phyloP scores from a whole-genome alignment of 225 moss, liverwort and hornwort species.

The Pleurozium schreberi region DNA sequence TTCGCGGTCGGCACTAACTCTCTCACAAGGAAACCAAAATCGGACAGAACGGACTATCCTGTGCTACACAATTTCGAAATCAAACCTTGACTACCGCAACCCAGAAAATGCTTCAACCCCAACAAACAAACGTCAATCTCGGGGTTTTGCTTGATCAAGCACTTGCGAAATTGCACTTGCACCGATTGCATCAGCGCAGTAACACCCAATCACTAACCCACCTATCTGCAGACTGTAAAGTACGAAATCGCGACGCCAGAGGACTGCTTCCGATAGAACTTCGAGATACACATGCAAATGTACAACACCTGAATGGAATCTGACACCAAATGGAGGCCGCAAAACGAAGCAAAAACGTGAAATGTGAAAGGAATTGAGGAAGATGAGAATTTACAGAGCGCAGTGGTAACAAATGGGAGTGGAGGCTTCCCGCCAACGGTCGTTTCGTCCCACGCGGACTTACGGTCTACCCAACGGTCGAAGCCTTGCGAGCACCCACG shows the following conservation, averaged over 20 bases:
- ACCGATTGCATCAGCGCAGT: background rate
- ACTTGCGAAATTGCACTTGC: background rate
- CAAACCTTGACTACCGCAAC: background rate
- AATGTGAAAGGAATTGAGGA: background rate
- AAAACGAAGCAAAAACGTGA: background rate
- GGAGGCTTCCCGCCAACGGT: background rate
- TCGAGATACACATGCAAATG: background rate
- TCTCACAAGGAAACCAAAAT: background rate
- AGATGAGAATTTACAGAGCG: background rate
- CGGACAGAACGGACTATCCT: background rate
- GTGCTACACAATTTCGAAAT: background rate
- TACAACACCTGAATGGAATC: background rate
- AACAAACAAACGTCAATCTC: background rate
- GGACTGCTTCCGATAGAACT: background rate
- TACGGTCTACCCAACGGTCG: background rate
- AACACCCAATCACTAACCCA: too few relatives aligned
- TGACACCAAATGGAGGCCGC: background rate
- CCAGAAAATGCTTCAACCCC: background rate
- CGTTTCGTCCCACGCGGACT: background rate
- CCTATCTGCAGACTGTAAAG: too few relatives aligned
- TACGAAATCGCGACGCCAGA: background rate
- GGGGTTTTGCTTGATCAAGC: background rate
- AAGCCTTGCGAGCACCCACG: background rate
- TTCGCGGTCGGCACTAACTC: background rate
- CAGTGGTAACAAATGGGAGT: background rate